Evolutionary conservation across 2,329 filamentous ascomycete species (phyloP).

Genomic region (Chrysoporthe cubensis): DNA sequence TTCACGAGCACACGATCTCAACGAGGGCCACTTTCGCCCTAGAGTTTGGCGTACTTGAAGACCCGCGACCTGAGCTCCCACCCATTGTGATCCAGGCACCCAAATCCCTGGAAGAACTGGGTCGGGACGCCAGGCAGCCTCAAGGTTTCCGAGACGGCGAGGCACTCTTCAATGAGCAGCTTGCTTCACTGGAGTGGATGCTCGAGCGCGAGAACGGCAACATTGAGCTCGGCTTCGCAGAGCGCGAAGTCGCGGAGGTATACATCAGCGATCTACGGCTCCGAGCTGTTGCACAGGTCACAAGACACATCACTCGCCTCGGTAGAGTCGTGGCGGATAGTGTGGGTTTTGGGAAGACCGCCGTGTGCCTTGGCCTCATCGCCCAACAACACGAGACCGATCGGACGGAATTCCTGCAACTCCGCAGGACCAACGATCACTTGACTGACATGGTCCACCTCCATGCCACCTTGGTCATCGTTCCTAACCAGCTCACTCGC

Average conservation of each 20-base stretch:
- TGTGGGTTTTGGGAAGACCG: slow-evolving; percentile 51
- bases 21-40: slow-evolving; percentile 20
- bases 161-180: slow-evolving; percentile 32
- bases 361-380: slow-evolving; percentile 45
- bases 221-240: slow-evolving; percentile 24
- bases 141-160: slow-evolving; percentile 22
- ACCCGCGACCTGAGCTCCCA: slow-evolving; percentile 12
- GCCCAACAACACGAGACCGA: slow-evolving; percentile 36
- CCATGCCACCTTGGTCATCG: slow-evolving; percentile 45
- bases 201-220: slow-evolving; percentile 31
- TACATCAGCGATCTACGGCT: slow-evolving; percentile 12
- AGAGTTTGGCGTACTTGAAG: slow-evolving; percentile 23
- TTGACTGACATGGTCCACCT: slow-evolving; percentile 35
- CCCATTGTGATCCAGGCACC: slow-evolving; percentile 13
- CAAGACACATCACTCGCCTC: slow-evolving; percentile 27
- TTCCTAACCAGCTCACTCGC: slow-evolving; percentile 43
- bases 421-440: slow-evolving; percentile 28
- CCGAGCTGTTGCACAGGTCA: slow-evolving; percentile 14
- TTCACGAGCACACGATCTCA: not conserved
- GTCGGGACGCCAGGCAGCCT: not conserved
- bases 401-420: slow-evolving; percentile 24
- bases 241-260: slow-evolving; percentile 46
- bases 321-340: slow-evolving; percentile 50
- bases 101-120: not conserved
- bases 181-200: slow-evolving; percentile 35